A percentile compares a stretch with the other conserved stretches of the same genome.
Conservation (phyloP, 2,329 filamentous ascomycete genomes). For the Arthrinium puccinioides region DNA sequence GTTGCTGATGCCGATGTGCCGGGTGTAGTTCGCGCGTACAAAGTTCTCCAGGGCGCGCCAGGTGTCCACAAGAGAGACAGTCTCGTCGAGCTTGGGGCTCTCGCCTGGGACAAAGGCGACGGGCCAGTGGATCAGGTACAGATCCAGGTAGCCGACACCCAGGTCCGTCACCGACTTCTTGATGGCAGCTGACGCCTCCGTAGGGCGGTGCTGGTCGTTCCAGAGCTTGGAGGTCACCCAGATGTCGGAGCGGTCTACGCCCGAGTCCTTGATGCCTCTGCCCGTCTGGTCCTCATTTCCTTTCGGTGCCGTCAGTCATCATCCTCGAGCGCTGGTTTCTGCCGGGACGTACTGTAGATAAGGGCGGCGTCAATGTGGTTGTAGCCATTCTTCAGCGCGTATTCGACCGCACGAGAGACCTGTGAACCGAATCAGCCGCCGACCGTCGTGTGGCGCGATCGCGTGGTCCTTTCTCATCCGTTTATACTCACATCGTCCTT, state of each 20-base stretch:
- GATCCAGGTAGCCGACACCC: constrained; percentile 59
- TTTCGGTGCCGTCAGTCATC: constrained; percentile 6
- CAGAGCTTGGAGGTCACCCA: constrained; percentile 63
- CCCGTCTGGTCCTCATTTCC: constrained; percentile 41
- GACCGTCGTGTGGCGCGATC: too few relatives aligned
- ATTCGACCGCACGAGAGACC: constrained; percentile 20
- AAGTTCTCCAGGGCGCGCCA: constrained; percentile 53
- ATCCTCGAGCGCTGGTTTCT: background rate
- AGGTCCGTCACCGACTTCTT: constrained; percentile 55
- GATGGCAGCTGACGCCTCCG: constrained; percentile 56
- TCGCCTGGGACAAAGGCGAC: constrained; percentile 28
- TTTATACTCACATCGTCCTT: constrained; percentile 12
- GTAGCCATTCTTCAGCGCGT: constrained; percentile 19
- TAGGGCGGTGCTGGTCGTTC: constrained; percentile 55
- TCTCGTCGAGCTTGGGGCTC: constrained; percentile 18
- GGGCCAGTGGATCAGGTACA: constrained; percentile 62
- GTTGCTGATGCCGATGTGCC: constrained; percentile 56
- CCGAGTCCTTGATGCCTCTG: constrained; percentile 36
- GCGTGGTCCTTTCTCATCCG: too few relatives aligned
- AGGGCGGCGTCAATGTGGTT: constrained; percentile 21
- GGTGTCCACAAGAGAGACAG: constrained; percentile 32
- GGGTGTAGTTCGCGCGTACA: constrained; percentile 41
- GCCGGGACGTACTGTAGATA: constrained; percentile 16
- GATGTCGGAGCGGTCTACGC: constrained; percentile 45
- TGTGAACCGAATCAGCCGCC: too few relatives aligned